These are phyloP conservation scores for Chamaenerion angustifolium DNA, from an alignment of 345 rosid species.

Conservation along the genomic window DNA sequence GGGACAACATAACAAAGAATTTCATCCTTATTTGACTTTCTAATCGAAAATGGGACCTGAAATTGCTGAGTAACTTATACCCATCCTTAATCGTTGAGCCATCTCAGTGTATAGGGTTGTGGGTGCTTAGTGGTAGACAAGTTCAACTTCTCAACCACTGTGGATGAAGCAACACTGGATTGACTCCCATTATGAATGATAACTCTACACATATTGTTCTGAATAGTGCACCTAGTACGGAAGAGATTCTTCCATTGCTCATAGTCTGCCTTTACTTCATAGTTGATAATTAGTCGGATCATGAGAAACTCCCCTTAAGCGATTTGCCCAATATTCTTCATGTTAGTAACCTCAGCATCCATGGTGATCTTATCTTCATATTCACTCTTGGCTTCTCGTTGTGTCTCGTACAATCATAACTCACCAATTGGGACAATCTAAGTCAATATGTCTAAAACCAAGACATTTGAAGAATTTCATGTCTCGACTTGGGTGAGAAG, in stretches of 20 bases:
- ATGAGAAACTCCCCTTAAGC: not conserved
- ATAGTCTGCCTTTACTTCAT: not conserved
- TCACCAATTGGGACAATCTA: not conserved
- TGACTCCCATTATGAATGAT: not conserved
- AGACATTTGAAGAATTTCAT: not conserved
- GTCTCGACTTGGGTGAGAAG: not conserved
- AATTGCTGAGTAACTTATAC: too few relatives aligned
- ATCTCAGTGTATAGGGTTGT: too few relatives aligned
- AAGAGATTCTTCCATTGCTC: not conserved
- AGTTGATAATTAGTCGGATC: not conserved
- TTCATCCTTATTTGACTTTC: too few relatives aligned
- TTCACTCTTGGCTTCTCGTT: too few relatives aligned
- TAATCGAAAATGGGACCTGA: too few relatives aligned
- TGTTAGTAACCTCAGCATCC: not conserved
- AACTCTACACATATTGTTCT: not conserved
- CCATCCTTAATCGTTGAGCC: too few relatives aligned
- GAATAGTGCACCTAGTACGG: not conserved
- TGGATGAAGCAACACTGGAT: not conserved
- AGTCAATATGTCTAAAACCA: not conserved
- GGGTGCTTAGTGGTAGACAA: not conserved
- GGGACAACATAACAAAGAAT: too few relatives aligned
- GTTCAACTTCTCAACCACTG: not conserved
- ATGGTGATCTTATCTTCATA: too few relatives aligned
- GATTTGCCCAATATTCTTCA: not conserved
- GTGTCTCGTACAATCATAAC: not conserved